These are phyloP conservation scores for Asterella californica DNA, from an alignment of 225 moss, liverwort and hornwort genomes.

Conservation along the genomic window DNA sequence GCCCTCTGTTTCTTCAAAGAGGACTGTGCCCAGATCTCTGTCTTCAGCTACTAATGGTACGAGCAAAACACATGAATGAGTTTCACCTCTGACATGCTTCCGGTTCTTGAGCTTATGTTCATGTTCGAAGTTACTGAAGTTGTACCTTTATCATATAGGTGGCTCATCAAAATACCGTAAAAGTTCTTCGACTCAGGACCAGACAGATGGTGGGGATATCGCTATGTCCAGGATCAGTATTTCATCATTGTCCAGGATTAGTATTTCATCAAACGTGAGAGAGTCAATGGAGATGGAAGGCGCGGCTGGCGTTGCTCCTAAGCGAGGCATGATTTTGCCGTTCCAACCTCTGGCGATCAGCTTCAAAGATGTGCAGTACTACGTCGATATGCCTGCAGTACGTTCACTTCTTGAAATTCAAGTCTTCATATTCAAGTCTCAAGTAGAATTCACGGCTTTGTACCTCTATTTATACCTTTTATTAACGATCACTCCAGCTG, in stretches of 20 bases:
- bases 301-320: slow-evolving; percentile 18
- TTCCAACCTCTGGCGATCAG: slow-evolving; percentile 75
- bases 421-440: not conserved
- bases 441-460: not conserved
- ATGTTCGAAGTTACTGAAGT: not conserved
- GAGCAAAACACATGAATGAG: not conserved
- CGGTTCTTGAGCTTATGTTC: not conserved
- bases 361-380: slow-evolving; percentile 76
- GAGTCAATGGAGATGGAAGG: not conserved
- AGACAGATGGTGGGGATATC: slow-evolving; percentile 23
- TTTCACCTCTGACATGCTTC: not conserved
- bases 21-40: slow-evolving; percentile 23
- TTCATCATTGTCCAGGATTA: slow-evolving; percentile 16
- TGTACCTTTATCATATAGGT: not conserved
- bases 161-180: not conserved
- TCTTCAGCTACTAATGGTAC: slow-evolving; percentile 21
- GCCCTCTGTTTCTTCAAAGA: slow-evolving; percentile 13
- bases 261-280: slow-evolving; percentile 5
- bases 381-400: slow-evolving; percentile 47
- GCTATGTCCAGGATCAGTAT: slow-evolving; percentile 13
- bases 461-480: not conserved
- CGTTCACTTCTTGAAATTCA: not conserved
- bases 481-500: not conserved
- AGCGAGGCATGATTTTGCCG: slow-evolving; percentile 74
- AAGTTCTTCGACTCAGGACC: not conserved